Percentiles rank a stretch among this genome's conserved stretches.
Evolutionary conservation across 768 basidiomycete species (phyloP).

Genomic region (Termitomyces sp.): DNA sequence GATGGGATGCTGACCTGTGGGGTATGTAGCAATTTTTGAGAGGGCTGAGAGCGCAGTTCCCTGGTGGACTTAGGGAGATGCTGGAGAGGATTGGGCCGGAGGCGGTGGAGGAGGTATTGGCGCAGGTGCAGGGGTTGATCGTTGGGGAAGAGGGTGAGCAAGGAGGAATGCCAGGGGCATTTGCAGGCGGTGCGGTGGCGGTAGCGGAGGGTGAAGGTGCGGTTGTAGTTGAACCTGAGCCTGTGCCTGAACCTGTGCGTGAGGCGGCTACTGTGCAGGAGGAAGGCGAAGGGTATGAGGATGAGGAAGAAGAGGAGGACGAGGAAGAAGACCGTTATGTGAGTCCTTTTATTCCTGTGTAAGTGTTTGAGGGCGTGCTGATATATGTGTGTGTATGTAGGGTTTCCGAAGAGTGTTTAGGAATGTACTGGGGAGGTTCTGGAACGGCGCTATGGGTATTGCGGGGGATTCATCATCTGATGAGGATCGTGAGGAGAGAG

Average conservation of each 20-base stretch:
- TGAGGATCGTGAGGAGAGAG: slow-evolving; percentile 38
- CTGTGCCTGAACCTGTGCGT: not conserved
- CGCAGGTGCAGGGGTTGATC: slow-evolving; percentile 33
- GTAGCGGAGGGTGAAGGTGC: slow-evolving; percentile 30
- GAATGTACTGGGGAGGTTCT: slow-evolving; percentile 60
- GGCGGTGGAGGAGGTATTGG: slow-evolving; percentile 59
- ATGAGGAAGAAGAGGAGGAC: slow-evolving; percentile 31
- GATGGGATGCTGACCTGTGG: slow-evolving; percentile 20
- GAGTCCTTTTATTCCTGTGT: not conserved
- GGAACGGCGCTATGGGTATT: slow-evolving; percentile 36
- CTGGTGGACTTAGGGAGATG: slow-evolving; percentile 66
- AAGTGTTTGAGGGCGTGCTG: not conserved
- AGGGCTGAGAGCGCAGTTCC: slow-evolving; percentile 51
- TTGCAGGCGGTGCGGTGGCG: slow-evolving; percentile 4
- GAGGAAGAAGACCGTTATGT: no score
- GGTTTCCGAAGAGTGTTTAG: slow-evolving; percentile 49
- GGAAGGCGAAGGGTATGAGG: slow-evolving; percentile 26
- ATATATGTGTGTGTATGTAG: not conserved
- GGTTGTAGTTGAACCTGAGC: not conserved
- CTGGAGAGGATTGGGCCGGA: slow-evolving; percentile 56
- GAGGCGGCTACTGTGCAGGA: not conserved
- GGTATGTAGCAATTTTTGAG: slow-evolving; percentile 53
- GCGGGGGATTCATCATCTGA: slow-evolving; percentile 32
- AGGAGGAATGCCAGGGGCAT: slow-evolving; percentile 44
- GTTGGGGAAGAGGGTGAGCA: slow-evolving; percentile 29